Conservation (phyloP, 2,329 filamentous ascomycete genomes). For the Dactylonectria macrodidyma region DNA sequence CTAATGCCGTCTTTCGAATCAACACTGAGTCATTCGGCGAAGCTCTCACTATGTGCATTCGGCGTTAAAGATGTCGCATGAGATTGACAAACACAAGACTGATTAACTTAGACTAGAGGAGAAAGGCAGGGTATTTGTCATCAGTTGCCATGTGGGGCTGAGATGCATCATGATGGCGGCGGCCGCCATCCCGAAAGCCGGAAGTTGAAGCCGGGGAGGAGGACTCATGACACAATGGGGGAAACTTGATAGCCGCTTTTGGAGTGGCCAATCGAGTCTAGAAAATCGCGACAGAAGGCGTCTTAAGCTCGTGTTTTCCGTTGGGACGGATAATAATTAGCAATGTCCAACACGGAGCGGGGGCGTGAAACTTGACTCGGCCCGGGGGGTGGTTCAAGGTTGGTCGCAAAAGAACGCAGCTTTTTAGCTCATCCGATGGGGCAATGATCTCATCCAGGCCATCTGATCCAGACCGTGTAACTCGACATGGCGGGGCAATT, state of each 20-base stretch:
- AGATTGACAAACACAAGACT: too few species aligned
- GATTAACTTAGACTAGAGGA: too few species aligned
- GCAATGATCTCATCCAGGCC: slow-evolving; percentile 40
- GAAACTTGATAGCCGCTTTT: not conserved
- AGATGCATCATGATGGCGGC: not conserved
- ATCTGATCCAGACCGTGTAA: not conserved
- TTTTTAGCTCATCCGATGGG: slow-evolving; percentile 41
- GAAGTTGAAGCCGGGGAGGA: not conserved
- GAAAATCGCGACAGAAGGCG: not conserved
- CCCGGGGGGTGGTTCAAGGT: too few species aligned
- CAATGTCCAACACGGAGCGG: too few species aligned
- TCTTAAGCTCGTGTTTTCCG: not conserved
- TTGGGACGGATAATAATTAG: too few species aligned
- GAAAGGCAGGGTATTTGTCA: not conserved
- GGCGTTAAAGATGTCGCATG: too few species aligned
- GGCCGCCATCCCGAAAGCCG: not conserved
- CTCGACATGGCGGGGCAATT: not conserved
- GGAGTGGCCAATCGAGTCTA: not conserved
- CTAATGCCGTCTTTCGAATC: too few species aligned
- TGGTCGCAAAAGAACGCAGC: slow-evolving; percentile 26
- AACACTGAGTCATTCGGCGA: not conserved
- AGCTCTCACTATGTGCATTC: not conserved
- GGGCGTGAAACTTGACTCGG: too few species aligned
- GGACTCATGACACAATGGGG: not conserved
- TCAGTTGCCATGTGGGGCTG: not conserved